These are phyloP conservation scores for Atalantia buxifolia DNA, from an alignment of 345 rosid species.

Conservation along the genomic window DNA sequence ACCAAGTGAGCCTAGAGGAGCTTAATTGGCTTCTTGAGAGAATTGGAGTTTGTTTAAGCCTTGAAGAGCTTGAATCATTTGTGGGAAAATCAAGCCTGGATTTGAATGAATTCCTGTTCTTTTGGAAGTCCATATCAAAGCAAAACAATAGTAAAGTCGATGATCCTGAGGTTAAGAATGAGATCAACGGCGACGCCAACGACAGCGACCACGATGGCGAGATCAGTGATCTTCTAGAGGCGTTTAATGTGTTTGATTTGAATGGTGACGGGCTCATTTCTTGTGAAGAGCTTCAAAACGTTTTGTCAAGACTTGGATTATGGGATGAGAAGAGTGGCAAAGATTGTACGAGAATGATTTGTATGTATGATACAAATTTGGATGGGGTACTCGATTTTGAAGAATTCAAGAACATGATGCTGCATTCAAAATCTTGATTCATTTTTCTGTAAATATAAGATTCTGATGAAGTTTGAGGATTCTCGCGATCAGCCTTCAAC, in stretches of 20 bases:
- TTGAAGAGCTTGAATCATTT: conserved; percentile 47
- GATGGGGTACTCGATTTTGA: conserved; percentile 79
- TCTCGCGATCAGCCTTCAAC: no score
- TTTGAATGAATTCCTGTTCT: conserved; percentile 54
- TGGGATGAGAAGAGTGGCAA: conserved; percentile 52
- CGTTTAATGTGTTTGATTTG: conserved; percentile 66
- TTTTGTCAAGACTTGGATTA: conserved; percentile 60
- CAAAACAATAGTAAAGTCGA: background rate
- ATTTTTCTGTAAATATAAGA: no score
- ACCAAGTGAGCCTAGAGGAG: conserved; percentile 59
- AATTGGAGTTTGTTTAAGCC: conserved; percentile 34
- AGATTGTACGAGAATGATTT: conserved; percentile 69
- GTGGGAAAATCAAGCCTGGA: conserved; percentile 60
- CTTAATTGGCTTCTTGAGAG: conserved; percentile 65
- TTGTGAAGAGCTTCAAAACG: conserved; percentile 61
- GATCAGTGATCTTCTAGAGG: conserved; percentile 38
- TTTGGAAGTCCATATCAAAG: conserved; percentile 44
- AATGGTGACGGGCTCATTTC: conserved; percentile 78
- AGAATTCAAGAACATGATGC: conserved; percentile 81
- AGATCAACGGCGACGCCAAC: background rate
- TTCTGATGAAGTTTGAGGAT: no score
- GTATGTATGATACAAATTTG: conserved; percentile 52
- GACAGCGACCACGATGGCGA: background rate
- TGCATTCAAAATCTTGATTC: background rate
- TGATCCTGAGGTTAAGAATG: background rate